Percentiles rank a stretch among this genome's conserved stretches.
Evolutionary conservation across 108 stramenopile genomes (phyloP).

Genomic region (Nitzschia inconspicua): DNA sequence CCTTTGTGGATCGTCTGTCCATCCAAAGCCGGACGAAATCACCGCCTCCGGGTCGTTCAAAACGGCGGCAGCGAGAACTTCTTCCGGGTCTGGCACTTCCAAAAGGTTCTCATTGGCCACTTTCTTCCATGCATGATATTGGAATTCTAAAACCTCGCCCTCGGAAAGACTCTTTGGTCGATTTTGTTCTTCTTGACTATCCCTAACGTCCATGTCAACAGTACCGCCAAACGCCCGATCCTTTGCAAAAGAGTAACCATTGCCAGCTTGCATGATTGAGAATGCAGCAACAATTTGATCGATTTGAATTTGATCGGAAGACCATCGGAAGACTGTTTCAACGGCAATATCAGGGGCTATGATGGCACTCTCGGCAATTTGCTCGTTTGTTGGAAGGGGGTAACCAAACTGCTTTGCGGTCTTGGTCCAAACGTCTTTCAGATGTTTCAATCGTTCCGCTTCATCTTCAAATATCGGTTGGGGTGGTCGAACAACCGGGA

Average conservation of each 20-base stretch:
- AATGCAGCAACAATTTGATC: conserved; percentile 39
- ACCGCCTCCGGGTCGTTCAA: conserved; percentile 39
- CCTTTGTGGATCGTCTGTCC: conserved; percentile 39
- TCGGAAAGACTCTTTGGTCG: conserved; percentile 13
- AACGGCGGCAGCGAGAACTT: conserved; percentile 52
- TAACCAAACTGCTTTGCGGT: conserved; percentile 42
- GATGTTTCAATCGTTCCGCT: conserved; percentile 28
- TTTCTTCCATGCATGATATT: conserved; percentile 61
- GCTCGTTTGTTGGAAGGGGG: conserved; percentile 37
- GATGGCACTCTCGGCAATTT: conserved; percentile 38
- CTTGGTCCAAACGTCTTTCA: conserved; percentile 45
- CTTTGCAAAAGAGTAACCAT: not conserved
- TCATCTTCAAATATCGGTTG: conserved; percentile 18
- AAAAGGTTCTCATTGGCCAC: conserved; percentile 49
- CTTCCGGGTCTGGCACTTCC: conserved; percentile 46
- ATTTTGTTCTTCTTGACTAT: not conserved
- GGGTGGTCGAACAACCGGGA: not conserved
- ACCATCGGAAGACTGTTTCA: conserved; percentile 56
- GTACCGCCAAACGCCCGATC: not conserved
- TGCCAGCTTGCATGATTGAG: conserved; percentile 6
- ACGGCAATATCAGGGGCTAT: conserved; percentile 47
- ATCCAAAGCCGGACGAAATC: conserved; percentile 52
- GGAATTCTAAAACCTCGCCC: conserved; percentile 52
- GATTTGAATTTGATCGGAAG: conserved; percentile 34
- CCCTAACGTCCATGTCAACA: not conserved